Conservation (phyloP, 2,329 filamentous ascomycete species). For the Verticillium isaacii region DNA sequence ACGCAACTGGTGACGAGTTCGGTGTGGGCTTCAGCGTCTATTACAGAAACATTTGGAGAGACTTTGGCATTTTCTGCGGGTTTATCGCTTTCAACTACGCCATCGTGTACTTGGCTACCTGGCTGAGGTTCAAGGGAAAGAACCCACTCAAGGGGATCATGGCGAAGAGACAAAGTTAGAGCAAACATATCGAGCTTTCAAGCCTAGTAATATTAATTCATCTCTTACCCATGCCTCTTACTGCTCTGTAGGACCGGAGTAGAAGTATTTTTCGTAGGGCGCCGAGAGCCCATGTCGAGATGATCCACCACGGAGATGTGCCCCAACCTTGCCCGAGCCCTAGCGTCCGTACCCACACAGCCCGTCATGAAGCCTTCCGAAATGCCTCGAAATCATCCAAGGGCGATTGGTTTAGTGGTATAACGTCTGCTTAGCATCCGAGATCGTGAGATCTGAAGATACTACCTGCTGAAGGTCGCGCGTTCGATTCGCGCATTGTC, state of each 20-base stretch:
- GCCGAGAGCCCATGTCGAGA: not conserved
- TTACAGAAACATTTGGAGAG: constrained; percentile 57
- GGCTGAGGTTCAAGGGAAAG: constrained; percentile 31
- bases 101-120: constrained; percentile 33
- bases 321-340: not conserved
- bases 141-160: constrained; percentile 28
- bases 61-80: constrained; percentile 61
- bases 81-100: constrained; percentile 61
- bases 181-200: not conserved
- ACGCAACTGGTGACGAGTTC: constrained; percentile 56
- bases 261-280: too few species aligned
- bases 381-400: not conserved
- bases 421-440: constrained; percentile 2
- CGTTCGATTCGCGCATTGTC: constrained; percentile 4
- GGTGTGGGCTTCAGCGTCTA: constrained; percentile 54
- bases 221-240: not conserved
- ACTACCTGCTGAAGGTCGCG: constrained; percentile 2
- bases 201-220: not conserved
- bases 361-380: not conserved
- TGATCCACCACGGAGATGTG: not conserved
- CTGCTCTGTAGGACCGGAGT: not conserved
- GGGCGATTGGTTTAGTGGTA: constrained; percentile 3
- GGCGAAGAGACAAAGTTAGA: constrained; percentile 14
- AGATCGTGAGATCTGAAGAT: not conserved
- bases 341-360: not conserved